Evolutionary conservation across 495 filamentous ascomycete species (phyloP), one percentile per base, ranked within the genome.

Genomic region (Penicillium roqueforti): DNA sequence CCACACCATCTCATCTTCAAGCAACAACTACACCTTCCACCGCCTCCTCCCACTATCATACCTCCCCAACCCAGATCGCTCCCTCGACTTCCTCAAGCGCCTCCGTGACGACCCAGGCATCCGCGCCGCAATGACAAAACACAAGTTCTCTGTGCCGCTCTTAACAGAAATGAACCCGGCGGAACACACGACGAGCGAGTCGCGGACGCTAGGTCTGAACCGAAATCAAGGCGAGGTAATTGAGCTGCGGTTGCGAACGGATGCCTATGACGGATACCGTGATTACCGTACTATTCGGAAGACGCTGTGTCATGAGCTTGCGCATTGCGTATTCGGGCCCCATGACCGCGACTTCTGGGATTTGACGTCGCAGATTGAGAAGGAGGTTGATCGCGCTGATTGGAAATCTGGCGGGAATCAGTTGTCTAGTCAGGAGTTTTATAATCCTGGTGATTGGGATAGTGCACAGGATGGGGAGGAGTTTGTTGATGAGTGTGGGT

Each of bases 141-240:
- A 96, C 74, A 80, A 83, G 40, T 96, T 93, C 76, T 81, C 80
- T 42, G 93, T 98, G n/a, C 84, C 84, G 1, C 68, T 97, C 16
- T 77, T 98, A 3, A 95, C 91, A 4, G 93, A 98, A 70, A 97
- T 98, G 92, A 85, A 97, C 60, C 93, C 93, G 1, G 73, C 83
- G 0, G 80, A 84, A 53, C 86, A 97, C 66, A 96, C 92, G 3
- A 87, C 82, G 14, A 83, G 83, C 65, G 85, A 91, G 59, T 85
- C 83, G 41, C 83, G 89, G 38, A 95, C 87, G 31, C 73, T 97
- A 3, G 93, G 93, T 0, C 71, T 97, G 29, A 98, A 98, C 63
- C 76, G 91, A 11, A 96, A 97, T 64, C 72, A 76, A 7, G 93
- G 93, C 49, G 86, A 96, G 72, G 87, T 91, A 0, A 96, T 98